Base-by-base conservation (phyloP, 768 basidiomycete species). In the Amanita rubescens region DNA sequence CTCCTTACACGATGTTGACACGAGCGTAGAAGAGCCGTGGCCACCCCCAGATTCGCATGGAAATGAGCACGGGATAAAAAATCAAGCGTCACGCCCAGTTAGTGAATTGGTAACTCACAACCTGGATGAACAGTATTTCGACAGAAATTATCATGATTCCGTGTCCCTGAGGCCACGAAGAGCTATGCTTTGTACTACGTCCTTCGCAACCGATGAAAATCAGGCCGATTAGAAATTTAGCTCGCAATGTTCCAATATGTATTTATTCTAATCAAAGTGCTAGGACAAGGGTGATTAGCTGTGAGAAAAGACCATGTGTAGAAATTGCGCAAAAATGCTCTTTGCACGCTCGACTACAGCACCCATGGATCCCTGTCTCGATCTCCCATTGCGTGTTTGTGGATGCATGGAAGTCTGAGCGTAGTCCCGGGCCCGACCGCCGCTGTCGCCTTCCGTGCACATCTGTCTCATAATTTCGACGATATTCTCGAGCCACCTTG, bases 1-100 rank as follows among this genome's bases (percentile, higher is more conserved):
- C 45, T 63, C 65, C 53, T 25, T 9, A 25, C 25, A 52, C 12
- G 17, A 5, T 37, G 27, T 11, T 50, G 35, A 50, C 19, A 15
- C 5, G 33, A 9, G 3, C n/a, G 12, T n/a, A 38, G 49, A 50
- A 25, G 49, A 50, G n/a, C 49, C 49, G 12, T 50, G 49, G 49
- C 49, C 49, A n/a, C 49, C 49, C 7, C 37, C n/a, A 27, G 34
- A n/a, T 15, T 11, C 20, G 22, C 20, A n/a, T n/a, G 22, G n/a
- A n/a, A 5, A 20, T 2, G 35, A 38, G 30, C 3, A 17, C 27
- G 27, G 8, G 27, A 30, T 30, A 4, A 3, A 30, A 30, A 3
- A 4, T 30, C 27, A 3, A 30, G 3, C 27, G 3, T 30, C n/a
- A 4, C 5, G 27, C 30, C 45, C 2, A 1, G 14, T 30, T 7